phyloP scores from a whole-genome alignment of 306 rosid species.

The Sesbania bispinosa region DNA sequence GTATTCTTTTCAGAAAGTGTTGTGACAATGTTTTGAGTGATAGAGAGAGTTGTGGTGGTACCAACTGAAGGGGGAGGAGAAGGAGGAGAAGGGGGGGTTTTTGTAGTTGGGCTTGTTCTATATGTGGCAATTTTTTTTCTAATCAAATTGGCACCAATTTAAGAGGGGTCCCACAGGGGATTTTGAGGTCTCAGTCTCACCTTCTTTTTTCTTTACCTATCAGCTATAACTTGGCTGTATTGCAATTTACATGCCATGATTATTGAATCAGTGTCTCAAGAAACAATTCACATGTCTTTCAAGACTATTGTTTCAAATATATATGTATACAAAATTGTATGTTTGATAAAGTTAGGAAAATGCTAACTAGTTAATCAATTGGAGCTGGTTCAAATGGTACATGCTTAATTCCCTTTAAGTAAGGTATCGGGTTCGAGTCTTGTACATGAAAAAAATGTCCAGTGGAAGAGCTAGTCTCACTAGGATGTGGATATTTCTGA shows the following conservation, averaged over 20 bases:
- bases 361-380: too few species aligned
- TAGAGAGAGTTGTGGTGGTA: conserved; percentile 3
- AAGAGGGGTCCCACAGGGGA: conserved; percentile 49
- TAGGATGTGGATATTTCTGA: too few species aligned
- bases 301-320: conserved; percentile 2
- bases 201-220: conserved; percentile 25
- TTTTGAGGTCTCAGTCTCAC: conserved; percentile 27
- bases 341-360: background rate
- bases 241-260: conserved; percentile 32
- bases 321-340: background rate
- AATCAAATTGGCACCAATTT: conserved; percentile 45
- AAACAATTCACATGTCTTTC: conserved; percentile 46
- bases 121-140: conserved; percentile 20
- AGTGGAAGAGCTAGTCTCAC: too few species aligned
- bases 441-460: too few species aligned
- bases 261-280: conserved; percentile 26
- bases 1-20: conserved; percentile 33
- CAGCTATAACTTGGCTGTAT: conserved; percentile 42
- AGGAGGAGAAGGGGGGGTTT: conserved; percentile 37
- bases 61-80: conserved; percentile 21
- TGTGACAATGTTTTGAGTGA: conserved; percentile 35
- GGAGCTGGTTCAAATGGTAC: too few species aligned
- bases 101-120: conserved; percentile 50
- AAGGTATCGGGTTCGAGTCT: too few species aligned
- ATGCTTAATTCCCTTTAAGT: too few species aligned